Evolutionary conservation across 345 rosid genomes (phyloP), one percentile per base, ranked within the genome.

Genomic region (Citrus trifoliata): DNA sequence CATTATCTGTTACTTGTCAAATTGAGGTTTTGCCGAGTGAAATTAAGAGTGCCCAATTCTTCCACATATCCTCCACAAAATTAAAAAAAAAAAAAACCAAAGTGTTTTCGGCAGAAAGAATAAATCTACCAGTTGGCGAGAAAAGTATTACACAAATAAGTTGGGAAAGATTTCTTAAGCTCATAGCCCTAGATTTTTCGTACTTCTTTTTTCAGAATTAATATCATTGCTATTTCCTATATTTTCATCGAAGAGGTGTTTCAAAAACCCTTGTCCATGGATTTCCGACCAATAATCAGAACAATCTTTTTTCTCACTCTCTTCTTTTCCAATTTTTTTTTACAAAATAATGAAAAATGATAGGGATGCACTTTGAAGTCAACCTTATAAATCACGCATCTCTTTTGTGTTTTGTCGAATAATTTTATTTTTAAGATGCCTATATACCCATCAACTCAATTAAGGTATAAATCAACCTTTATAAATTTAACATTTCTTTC

Each of bases 351-450:
- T 27, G 35, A 2, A 61, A 28, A 35, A 65, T 38, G 18, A 55
- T 14, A 38, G 27, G 19, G 33, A 38, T 53, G 66, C 78, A 89
- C 93, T 92, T 82, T 81, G 7, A 85, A 64, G 62, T 64, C 68
- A 37, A 6, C 8, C 37, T 33, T 33, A 33, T 33, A 5, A 33
- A 33, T 0, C 5, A 35, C 5, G 1, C 7, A 35, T 1, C 7
- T 35, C 35, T 33, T 33, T 0, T 5, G 35, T 33, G 0, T 33
- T 33, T 33, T 33, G 1, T 33, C 0, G 0, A 33, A 33, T 33
- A 33, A 0, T 35, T 35, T 35, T 35, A 0, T 35, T 35, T 35
- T 1, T 6, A 35, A 6, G 8, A 0, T 35, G 0, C 0, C 0
- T 1, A 35, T 35, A 35, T 6, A 35, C 7, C 37, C 37, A 1